Evolutionary conservation across 225 moss, liverwort and hornwort genomes (phyloP).

Genomic region (Sphagnum tenellum): DNA sequence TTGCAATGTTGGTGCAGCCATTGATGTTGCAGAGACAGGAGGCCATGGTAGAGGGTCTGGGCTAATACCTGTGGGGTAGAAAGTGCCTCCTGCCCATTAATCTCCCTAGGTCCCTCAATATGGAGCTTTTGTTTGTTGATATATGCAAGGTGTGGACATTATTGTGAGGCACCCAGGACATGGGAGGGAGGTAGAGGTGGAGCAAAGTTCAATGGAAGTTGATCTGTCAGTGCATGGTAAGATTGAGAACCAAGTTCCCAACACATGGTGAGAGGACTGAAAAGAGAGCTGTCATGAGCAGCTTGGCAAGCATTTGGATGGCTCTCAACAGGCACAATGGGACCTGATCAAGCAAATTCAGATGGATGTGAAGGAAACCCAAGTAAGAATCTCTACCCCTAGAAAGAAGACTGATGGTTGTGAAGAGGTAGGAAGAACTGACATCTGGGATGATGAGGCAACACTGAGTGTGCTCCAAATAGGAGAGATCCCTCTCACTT

Average conservation of each 20-base stretch:
- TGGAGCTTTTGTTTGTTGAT: conserved; percentile 32
- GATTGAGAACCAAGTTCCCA: conserved; percentile 32
- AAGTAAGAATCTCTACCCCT: too few species aligned
- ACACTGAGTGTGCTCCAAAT: too few species aligned
- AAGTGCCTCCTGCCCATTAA: conserved; percentile 24
- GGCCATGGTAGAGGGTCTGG: conserved; percentile 17
- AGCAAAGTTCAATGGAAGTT: conserved; percentile 27
- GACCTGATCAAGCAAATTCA: too few species aligned
- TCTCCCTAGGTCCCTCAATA: conserved; percentile 24
- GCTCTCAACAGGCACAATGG: too few species aligned
- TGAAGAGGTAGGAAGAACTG: too few species aligned
- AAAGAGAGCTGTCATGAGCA: too few species aligned
- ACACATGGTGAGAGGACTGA: too few species aligned
- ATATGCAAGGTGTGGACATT: conserved; percentile 13
- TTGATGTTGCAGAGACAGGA: conserved; percentile 17
- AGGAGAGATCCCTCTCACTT: too few species aligned
- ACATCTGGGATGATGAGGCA: too few species aligned
- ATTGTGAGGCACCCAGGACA: conserved; percentile 29
- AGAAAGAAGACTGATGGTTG: too few species aligned
- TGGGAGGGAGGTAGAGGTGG: conserved; percentile 19
- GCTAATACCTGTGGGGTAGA: conserved; percentile 34
- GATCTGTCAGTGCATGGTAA: conserved; percentile 27
- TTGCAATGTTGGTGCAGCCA: conserved; percentile 20
- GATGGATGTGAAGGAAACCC: too few species aligned
- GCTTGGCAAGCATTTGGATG: too few species aligned